phyloP scores from a whole-genome alignment of 306 rosid genomes.

The Sphenostylis stenocarpa region DNA sequence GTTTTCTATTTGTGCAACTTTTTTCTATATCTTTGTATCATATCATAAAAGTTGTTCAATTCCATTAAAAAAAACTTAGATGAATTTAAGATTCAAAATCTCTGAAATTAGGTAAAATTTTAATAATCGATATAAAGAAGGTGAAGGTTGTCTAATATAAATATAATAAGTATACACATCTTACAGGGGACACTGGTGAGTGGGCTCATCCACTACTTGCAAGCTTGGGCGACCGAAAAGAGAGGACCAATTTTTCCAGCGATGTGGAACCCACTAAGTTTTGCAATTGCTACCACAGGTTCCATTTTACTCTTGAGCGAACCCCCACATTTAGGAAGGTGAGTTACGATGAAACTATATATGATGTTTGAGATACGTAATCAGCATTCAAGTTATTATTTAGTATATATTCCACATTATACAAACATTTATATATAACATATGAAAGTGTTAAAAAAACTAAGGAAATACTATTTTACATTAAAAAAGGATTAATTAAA shows the following conservation, averaged over 20 bases:
- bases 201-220: slow-evolving; percentile 35
- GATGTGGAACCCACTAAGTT: slow-evolving; percentile 54
- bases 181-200: slow-evolving; percentile 47
- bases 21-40: background rate
- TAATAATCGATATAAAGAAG: too few species aligned
- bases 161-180: background rate
- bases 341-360: background rate
- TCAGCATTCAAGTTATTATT: too few species aligned
- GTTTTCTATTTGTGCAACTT: background rate
- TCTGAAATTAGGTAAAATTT: too few species aligned
- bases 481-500: too few species aligned
- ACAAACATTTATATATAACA: too few species aligned
- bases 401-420: too few species aligned
- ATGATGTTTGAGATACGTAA: too few species aligned
- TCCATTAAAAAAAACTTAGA: too few species aligned
- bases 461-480: too few species aligned
- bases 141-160: background rate
- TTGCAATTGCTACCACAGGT: slow-evolving; percentile 43
- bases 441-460: too few species aligned
- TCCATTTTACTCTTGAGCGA: slow-evolving; percentile 48
- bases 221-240: slow-evolving; percentile 43
- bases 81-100: too few species aligned
- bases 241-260: slow-evolving; percentile 53
- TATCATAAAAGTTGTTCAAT: background rate
- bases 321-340: slow-evolving; percentile 48